Evolutionary conservation across 73 alveolate genomes (phyloP), one percentile per base, ranked within the genome.

Genomic region (Paraurostyla sp.): DNA sequence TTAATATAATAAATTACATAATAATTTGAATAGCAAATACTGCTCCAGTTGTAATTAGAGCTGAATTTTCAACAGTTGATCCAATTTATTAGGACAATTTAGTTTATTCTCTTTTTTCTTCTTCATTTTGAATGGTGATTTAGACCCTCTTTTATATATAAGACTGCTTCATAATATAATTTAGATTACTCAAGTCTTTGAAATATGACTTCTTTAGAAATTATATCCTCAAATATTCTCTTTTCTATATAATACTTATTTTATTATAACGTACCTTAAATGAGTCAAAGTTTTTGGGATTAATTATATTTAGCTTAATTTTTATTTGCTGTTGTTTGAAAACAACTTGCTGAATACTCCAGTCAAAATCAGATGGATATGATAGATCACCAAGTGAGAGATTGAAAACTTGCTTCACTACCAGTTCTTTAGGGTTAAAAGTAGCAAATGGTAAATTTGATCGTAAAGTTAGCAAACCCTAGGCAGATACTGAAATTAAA

Each of bases 1-100:
- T 22, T 20, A 65, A 38, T 13, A 54, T 13, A 18, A 20, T 65
- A 11, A 60, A 60, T 65, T 65, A 65, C 82, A 65, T 36, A 13
- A 40, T 9, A 38, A 65, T 38, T 40, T 65, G 25, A 40, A 65
- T 35, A 13, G 40, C 82, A 11, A 38, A 15, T 65, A 38, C 56
- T 65, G 54, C 42, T 16, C 43, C 82, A 13, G 82, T 65, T 32
- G 82, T 58, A 0, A 18, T 58, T 16, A 65, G 18, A 11, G 82
- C 56, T 38, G 6, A 3, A 38, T 4, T 16, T 38, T 0, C 35
- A 0, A 22, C 18, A 11, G 41, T 32, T 65, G 7, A n/a, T n/a
- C n/a, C n/a, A n/a, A n/a, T n/a, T n/a, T n/a, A n/a, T n/a, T n/a
- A n/a, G n/a, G n/a, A n/a, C n/a, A n/a, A n/a, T n/a, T n/a, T n/a